Percentiles rank a stretch among this genome's conserved stretches.
phyloP scores from a whole-genome alignment of 345 rosid genomes.

The Limnanthes douglasii region DNA sequence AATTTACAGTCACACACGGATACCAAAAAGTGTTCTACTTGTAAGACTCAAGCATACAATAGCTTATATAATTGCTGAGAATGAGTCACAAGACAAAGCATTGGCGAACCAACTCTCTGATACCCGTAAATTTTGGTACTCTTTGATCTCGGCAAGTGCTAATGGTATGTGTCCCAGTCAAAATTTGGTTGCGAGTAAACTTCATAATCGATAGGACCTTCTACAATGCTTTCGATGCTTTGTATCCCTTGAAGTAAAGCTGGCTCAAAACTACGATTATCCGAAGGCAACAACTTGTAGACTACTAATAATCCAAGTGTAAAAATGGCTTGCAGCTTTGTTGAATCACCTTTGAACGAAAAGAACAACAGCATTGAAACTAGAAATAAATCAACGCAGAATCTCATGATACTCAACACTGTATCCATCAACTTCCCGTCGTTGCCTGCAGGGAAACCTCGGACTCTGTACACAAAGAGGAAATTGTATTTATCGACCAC shows the following conservation, averaged over 20 bases:
- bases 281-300: slow-evolving; percentile 80
- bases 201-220: slow-evolving; percentile 81
- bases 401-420: slow-evolving; percentile 64
- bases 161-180: slow-evolving; percentile 69
- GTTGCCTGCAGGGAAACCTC: slow-evolving; percentile 92
- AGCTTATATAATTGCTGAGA: too few relatives aligned
- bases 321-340: slow-evolving; percentile 92
- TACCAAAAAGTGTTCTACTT: not conserved
- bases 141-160: too few relatives aligned
- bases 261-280: slow-evolving; percentile 46
- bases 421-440: slow-evolving; percentile 98
- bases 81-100: slow-evolving; percentile 8
- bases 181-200: slow-evolving; percentile 77
- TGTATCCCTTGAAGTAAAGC: slow-evolving; percentile 62
- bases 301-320: slow-evolving; percentile 71
- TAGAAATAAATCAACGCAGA: slow-evolving; percentile 82
- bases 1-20: not conserved
- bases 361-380: slow-evolving; percentile 79
- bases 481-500: slow-evolving; percentile 96
- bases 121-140: too few relatives aligned
- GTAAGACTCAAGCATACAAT: not conserved
- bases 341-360: slow-evolving; percentile 84
- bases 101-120: too few relatives aligned
- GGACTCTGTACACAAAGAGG: slow-evolving; percentile 79
- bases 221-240: slow-evolving; percentile 59